These are phyloP conservation scores for Aspergillus chevalieri DNA, from an alignment of 2,329 filamentous ascomycete species.

Conservation along the genomic window DNA sequence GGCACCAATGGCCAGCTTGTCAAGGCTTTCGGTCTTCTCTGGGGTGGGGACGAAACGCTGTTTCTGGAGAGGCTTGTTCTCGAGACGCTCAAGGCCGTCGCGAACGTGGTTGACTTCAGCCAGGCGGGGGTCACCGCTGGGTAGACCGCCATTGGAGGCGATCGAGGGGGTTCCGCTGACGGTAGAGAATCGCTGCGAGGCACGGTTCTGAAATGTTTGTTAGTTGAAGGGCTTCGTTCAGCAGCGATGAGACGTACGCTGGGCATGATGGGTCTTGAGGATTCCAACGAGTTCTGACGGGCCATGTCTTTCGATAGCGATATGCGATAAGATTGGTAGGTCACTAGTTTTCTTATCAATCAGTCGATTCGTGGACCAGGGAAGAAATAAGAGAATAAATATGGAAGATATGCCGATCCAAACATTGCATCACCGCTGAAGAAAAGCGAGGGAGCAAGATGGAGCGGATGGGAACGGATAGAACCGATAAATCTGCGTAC, in stretches of 20 bases:
- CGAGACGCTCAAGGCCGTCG: slow-evolving; percentile 74
- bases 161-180: slow-evolving; percentile 45
- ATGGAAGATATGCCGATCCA: background rate
- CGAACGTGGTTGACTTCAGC: slow-evolving; percentile 70
- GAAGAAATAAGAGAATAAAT: background rate
- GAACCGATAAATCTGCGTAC: background rate
- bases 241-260: slow-evolving; percentile 34
- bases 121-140: slow-evolving; percentile 47
- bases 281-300: slow-evolving; percentile 45
- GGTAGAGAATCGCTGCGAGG: slow-evolving; percentile 50
- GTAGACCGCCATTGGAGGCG: slow-evolving; percentile 39
- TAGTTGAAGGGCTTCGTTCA: slow-evolving; percentile 2
- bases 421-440: background rate
- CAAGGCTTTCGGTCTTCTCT: slow-evolving; percentile 74
- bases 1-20: slow-evolving; percentile 80
- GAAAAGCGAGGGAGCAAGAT: slow-evolving; percentile 1
- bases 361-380: too few species aligned
- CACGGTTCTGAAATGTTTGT: slow-evolving; percentile 32
- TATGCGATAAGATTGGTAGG: background rate
- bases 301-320: slow-evolving; percentile 20
- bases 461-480: background rate
- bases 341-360: too few species aligned
- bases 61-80: slow-evolving; percentile 75
- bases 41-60: slow-evolving; percentile 75
- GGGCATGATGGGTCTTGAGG: slow-evolving; percentile 51